These are phyloP conservation scores for Aspergillus sp. DNA, from an alignment of 2,329 filamentous ascomycete genomes.

Conservation along the genomic window DNA sequence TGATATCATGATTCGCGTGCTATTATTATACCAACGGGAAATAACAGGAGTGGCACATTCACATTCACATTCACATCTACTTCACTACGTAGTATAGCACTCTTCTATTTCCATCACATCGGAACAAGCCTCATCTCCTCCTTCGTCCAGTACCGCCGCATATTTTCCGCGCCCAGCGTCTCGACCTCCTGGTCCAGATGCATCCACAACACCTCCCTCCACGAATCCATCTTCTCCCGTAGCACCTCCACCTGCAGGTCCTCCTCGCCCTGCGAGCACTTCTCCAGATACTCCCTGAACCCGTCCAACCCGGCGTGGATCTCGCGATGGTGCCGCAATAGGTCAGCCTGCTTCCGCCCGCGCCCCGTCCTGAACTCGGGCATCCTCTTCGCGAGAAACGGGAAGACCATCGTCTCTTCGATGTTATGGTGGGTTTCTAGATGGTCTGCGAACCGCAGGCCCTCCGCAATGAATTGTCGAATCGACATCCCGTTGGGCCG, in stretches of 20 bases:
- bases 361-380: slow-evolving; percentile 7
- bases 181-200: slow-evolving; percentile 25
- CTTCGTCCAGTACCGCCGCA: slow-evolving; percentile 77
- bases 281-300: slow-evolving; percentile 3
- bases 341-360: neutral
- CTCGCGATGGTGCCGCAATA: slow-evolving; percentile 8
- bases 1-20: too few species aligned
- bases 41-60: too few species aligned
- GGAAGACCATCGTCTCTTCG: slow-evolving; percentile 9
- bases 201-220: slow-evolving; percentile 8
- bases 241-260: slow-evolving; percentile 48
- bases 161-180: slow-evolving; percentile 78
- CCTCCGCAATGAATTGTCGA: slow-evolving; percentile 3
- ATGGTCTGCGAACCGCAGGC: slow-evolving; percentile 5
- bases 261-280: slow-evolving; percentile 18
- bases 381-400: slow-evolving; percentile 10
- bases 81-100: too few species aligned
- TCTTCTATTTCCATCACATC: neutral
- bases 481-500: neutral
- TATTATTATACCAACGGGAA: too few species aligned
- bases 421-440: slow-evolving; percentile 7
- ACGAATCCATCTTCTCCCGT: slow-evolving; percentile 46
- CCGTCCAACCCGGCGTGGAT: slow-evolving; percentile 7
- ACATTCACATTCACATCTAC: too few species aligned
- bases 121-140: slow-evolving; percentile 61